These are phyloP conservation scores for Penicillium expansum DNA, from an alignment of 2,329 filamentous ascomycete genomes.

Conservation along the genomic window DNA sequence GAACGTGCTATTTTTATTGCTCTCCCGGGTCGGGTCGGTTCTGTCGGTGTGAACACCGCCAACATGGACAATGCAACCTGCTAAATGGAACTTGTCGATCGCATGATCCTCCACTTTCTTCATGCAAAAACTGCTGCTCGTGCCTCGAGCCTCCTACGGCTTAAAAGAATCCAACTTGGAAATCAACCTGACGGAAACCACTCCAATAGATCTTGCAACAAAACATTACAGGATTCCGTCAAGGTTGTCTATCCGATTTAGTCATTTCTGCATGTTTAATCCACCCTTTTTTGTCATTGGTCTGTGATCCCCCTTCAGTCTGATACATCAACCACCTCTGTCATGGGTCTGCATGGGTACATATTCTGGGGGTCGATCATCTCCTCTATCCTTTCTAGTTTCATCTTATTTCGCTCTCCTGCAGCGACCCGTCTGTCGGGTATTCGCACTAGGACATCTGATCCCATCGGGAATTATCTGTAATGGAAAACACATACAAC, in stretches of 20 bases:
- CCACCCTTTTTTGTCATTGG: slow-evolving; percentile 20
- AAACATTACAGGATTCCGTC: slow-evolving; percentile 20
- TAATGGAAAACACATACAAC: slow-evolving; percentile 23
- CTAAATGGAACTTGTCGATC: slow-evolving; percentile 29
- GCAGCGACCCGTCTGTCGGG: slow-evolving; percentile 34
- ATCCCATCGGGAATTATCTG: slow-evolving; percentile 28
- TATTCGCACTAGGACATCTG: slow-evolving; percentile 33
- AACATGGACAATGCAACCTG: slow-evolving; percentile 23
- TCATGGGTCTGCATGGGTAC: slow-evolving; percentile 38
- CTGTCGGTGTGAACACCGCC: slow-evolving; percentile 31
- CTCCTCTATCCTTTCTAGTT: slow-evolving; percentile 35
- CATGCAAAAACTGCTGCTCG: slow-evolving; percentile 26
- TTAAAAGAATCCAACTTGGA: slow-evolving; percentile 1
- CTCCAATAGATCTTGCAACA: slow-evolving; percentile 11
- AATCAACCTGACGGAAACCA: slow-evolving; percentile 8
- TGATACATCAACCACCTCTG: slow-evolving; percentile 28
- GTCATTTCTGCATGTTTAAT: background rate
- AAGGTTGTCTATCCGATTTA: slow-evolving; percentile 15
- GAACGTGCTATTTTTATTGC: slow-evolving; percentile 12
- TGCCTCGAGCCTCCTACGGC: slow-evolving; percentile 22
- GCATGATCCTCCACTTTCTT: slow-evolving; percentile 25
- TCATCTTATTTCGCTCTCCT: slow-evolving; percentile 36
- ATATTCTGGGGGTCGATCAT: slow-evolving; percentile 31
- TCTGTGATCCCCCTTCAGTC: slow-evolving; percentile 26
- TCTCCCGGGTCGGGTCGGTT: slow-evolving; percentile 3